phyloP scores from a whole-genome alignment of 1,284 basidiomycete genomes.

The Leccinum solheimii region DNA sequence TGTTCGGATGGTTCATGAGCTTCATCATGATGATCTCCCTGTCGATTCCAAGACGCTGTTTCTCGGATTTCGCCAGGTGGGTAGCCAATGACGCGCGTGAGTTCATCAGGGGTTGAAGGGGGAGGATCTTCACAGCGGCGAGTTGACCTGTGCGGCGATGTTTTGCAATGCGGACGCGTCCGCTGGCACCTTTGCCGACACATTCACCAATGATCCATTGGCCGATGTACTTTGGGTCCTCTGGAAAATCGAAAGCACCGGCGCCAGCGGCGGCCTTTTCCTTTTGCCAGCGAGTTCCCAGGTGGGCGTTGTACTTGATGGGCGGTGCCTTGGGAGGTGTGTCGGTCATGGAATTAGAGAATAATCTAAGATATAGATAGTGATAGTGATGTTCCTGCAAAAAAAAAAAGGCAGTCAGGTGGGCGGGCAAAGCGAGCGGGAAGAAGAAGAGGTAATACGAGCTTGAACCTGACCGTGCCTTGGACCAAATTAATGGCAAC shows the following conservation, averaged over 20 bases:
- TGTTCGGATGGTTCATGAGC: conserved; percentile 97
- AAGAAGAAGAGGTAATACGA: conserved; percentile 1
- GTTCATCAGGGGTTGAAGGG: conserved; percentile 79
- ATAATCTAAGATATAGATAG: background rate
- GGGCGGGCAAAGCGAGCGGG: conserved; percentile 4
- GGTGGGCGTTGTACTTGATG: conserved; percentile 62
- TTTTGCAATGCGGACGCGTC: conserved; percentile 93
- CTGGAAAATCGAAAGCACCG: conserved; percentile 68
- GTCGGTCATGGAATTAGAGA: conserved; percentile 32
- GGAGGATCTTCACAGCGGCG: conserved; percentile 98
- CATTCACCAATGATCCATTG: conserved; percentile 92
- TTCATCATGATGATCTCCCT: conserved; percentile 99
- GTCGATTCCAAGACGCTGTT: conserved; percentile 91
- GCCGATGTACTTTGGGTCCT: conserved; percentile 73
- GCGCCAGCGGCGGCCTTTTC: conserved; percentile 74
- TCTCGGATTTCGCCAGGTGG: conserved; percentile 78
- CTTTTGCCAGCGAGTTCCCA: conserved; percentile 80
- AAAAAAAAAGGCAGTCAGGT: background rate
- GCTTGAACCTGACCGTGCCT: background rate
- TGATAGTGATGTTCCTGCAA: conserved; percentile 22
- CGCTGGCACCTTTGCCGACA: conserved; percentile 92
- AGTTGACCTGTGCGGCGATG: conserved; percentile 88
- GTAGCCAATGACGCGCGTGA: conserved; percentile 76
- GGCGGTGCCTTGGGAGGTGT: conserved; percentile 68
- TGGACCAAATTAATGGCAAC: too few relatives aligned